Evolutionary conservation across 106 monocot genomes (phyloP), one percentile per base, ranked within the genome.

Genomic region (Acorus calamus): DNA sequence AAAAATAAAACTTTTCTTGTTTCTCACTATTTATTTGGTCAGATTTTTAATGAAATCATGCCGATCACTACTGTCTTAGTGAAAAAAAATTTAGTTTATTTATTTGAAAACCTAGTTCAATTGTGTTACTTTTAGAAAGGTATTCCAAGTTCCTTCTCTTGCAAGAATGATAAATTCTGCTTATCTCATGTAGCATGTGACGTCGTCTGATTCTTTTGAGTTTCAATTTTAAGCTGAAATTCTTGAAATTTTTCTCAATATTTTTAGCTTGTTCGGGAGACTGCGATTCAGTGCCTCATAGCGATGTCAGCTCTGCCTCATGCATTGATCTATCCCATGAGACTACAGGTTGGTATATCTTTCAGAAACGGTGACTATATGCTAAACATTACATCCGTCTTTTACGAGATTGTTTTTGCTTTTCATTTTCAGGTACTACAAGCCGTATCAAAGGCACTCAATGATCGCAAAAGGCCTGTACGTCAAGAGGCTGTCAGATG

Each of bases 401-500:
- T 14, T 46, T 28, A 28, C 28, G 1, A 28, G 28, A 28, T 28
- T 28, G n/a, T 11, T n/a, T n/a, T 68, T 11, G 9, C 1, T 14
- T 10, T 51, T 8, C 53, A 11, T 51, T 63, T 69, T 52, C 80
- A 96, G 96, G 85, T 96, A 14, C 59, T 87, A 52, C 61, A 54
- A 70, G 84, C 87, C 13, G 76, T 85, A 52, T 77, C 74, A 50
- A 71, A 65, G 13, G 80, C 87, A 66, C 77, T 87, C 60, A 84
- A 85, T 76, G 96, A 96, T 77, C 70, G 53, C 50, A 90, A 85
- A 77, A 72, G 91, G 49, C 66, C 57, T 66, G 96, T 96, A 70
- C 91, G 91, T 61, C 69, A 74, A 57, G 96, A 91, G 74, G 91
- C 96, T 77, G 81, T 81, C 52, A 85, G 74, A 83, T 96, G 96